Conservation (phyloP, 768 basidiomycete species). For the Lepiota brunneoincarnata region DNA sequence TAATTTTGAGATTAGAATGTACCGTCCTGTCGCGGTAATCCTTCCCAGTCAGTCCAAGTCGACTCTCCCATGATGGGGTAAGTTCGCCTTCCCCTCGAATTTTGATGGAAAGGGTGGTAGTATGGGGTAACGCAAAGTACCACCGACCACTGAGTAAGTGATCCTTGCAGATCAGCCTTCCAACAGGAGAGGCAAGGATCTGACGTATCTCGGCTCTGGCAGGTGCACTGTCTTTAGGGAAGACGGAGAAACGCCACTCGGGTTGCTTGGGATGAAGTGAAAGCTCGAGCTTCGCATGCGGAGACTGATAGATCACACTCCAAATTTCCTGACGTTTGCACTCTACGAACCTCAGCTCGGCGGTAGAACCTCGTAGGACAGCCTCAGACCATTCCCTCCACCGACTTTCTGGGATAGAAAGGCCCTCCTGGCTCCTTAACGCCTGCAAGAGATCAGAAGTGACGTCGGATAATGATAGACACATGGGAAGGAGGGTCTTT, state of each 20-base stretch:
- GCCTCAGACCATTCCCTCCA: constrained; percentile 74
- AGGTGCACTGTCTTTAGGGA: constrained; percentile 62
- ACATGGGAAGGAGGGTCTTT: constrained; percentile 86
- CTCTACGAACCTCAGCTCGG: constrained; percentile 79
- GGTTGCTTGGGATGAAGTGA: constrained; percentile 71
- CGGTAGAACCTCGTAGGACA: constrained; percentile 53
- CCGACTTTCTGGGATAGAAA: constrained; percentile 46
- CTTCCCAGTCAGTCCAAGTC: constrained; percentile 67
- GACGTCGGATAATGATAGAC: constrained; percentile 55
- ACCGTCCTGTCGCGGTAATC: constrained; percentile 68
- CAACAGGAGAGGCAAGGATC: constrained; percentile 72
- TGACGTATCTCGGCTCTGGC: constrained; percentile 80
- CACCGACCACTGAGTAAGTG: constrained; percentile 69
- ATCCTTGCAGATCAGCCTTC: constrained; percentile 57
- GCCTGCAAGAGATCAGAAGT: constrained; percentile 49
- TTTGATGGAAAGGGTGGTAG: constrained; percentile 51
- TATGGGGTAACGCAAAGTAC: constrained; percentile 76
- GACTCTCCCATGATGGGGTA: constrained; percentile 83
- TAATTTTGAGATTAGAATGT: constrained; percentile 62
- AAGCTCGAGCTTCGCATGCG: constrained; percentile 70
- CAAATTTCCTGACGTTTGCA: constrained; percentile 88
- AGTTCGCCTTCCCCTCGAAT: constrained; percentile 65
- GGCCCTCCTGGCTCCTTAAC: constrained; percentile 37
- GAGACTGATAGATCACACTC: constrained; percentile 76
- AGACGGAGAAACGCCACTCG: constrained; percentile 85